Evolutionary conservation across 2,329 filamentous ascomycete species (phyloP).

Genomic region (Epichloe amarillans): DNA sequence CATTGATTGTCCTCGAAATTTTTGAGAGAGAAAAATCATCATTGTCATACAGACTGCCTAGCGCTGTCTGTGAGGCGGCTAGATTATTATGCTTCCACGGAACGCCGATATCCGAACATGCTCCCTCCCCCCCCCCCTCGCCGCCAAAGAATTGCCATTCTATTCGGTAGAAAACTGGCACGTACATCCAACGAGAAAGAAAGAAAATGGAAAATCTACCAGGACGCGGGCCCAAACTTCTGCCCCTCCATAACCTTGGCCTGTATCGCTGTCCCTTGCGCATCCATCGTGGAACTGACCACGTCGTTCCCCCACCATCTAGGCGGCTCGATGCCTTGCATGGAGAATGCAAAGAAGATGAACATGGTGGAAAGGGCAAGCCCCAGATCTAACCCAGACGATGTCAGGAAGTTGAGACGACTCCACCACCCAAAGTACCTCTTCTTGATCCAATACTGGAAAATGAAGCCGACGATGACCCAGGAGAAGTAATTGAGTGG

Average conservation of each 20-base stretch:
- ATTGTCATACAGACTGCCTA: not conserved
- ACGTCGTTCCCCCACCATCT: constrained; percentile 57
- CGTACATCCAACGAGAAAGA: not conserved
- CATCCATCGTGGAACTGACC: constrained; percentile 48
- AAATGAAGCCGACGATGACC: constrained; percentile 56
- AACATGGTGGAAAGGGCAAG: constrained; percentile 53
- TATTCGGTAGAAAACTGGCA: too few species aligned
- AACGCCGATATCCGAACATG: too few species aligned
- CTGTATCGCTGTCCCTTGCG: constrained; percentile 44
- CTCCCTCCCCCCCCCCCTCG: too few species aligned
- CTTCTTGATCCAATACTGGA: constrained; percentile 55
- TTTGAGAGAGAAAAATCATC: not conserved
- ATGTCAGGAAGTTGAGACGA: constrained; percentile 59
- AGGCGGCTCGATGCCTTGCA: constrained; percentile 48
- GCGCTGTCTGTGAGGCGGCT: too few species aligned
- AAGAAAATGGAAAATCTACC: constrained; percentile 22
- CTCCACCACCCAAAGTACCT: constrained; percentile 58
- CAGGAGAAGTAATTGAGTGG: constrained; percentile 64
- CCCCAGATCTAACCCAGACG: constrained; percentile 55
- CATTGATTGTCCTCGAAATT: too few species aligned
- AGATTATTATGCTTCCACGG: too few species aligned
- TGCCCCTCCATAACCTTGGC: constrained; percentile 36
- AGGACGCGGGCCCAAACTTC: constrained; percentile 47
- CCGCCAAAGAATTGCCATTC: too few species aligned
- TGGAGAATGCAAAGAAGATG: constrained; percentile 56